Evolutionary conservation across 306 rosid species (phyloP), one percentile per base, ranked within the genome.

Genomic region (Pterocarpus santalinus): DNA sequence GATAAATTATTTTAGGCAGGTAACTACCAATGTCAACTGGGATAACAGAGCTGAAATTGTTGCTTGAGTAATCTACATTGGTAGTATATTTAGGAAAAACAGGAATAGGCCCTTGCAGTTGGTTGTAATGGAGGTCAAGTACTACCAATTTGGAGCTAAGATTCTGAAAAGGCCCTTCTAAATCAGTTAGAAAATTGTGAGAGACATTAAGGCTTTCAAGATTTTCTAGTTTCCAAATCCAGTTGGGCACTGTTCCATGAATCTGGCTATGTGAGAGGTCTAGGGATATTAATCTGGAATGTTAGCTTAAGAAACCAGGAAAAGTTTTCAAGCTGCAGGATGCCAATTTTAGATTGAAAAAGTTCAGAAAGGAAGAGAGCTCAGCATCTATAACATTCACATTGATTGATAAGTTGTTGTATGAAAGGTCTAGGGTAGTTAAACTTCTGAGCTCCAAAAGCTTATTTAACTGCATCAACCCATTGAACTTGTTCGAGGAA

Each of bases 401-500:
- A 7, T 49, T 5, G 17, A 90, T 22, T 0, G 69, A 76, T 73
- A 92, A 58, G 30, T 72, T 72, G 79, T 90, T 92, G 79, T 44
- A 72, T 22, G 95, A 94, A 73, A 94, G 92, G 35, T 91, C 92
- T 11, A 92, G 77, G 14, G 41, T 34, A 0, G 90, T 76, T 34
- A 90, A 83, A 78, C 87, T 89, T 38, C 7, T 58, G 0, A 89
- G 84, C 11, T 39, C 34, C 36, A 1, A 41, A 15, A 94, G 17
- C 62, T 0, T 6, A 11, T 62, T 1, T 1, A 91, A 76, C 1
- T 13, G 53, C 8, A 85, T 2, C 1, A 17, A 1, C 12, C 91
- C 97, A 0, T 9, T 86, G 46, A 92, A 83, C 32, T 79, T 90
- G 88, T 94, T 92, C 22, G 84, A 84, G 66, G 98, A 65, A 36